These are phyloP conservation scores for Suhomyces wounanorum DNA, from an alignment of 1,139 yeast genomes.

Conservation along the genomic window DNA sequence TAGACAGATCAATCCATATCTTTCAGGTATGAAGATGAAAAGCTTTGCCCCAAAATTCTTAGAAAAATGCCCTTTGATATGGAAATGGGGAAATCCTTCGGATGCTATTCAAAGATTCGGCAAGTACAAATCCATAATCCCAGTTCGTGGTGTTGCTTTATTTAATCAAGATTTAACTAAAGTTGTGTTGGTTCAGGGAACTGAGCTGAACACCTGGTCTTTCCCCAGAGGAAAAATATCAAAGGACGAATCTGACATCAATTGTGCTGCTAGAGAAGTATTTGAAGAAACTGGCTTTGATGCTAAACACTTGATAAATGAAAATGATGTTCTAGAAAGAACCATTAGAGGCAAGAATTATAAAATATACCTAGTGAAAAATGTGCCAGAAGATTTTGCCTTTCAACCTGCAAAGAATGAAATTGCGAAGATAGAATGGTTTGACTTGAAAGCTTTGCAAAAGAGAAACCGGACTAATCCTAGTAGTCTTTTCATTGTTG, in stretches of 20 bases:
- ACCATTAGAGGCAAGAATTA: slow-evolving; percentile 83
- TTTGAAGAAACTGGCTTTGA: slow-evolving; percentile 96
- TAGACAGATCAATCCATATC: slow-evolving; percentile 67
- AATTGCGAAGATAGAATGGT: slow-evolving; percentile 60
- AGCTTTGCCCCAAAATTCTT: slow-evolving; percentile 73
- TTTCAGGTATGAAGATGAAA: slow-evolving; percentile 81
- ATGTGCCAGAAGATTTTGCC: slow-evolving; percentile 72
- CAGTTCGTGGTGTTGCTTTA: slow-evolving; percentile 95
- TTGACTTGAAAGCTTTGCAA: slow-evolving; percentile 39
- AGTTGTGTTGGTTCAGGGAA: slow-evolving; percentile 80
- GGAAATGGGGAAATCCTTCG: slow-evolving; percentile 82
- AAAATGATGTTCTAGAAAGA: slow-evolving; percentile 76
- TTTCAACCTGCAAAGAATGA: slow-evolving; percentile 91
- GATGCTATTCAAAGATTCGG: slow-evolving; percentile 78
- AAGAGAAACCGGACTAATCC: slow-evolving; percentile 43
- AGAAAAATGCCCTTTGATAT: slow-evolving; percentile 78
- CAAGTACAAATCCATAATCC: slow-evolving; percentile 84
- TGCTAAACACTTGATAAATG: slow-evolving; percentile 64
- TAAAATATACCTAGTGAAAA: slow-evolving; percentile 75
- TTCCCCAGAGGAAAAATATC: slow-evolving; percentile 97
- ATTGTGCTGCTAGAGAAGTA: slow-evolving; percentile 93
- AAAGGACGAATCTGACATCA: slow-evolving; percentile 86
- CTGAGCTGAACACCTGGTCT: slow-evolving; percentile 85
- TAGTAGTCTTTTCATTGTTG: slow-evolving; percentile 56
- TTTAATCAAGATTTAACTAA: slow-evolving; percentile 72